These are phyloP conservation scores for Cucumis variabilis DNA, from an alignment of 331 rosid species.

Conservation along the genomic window DNA sequence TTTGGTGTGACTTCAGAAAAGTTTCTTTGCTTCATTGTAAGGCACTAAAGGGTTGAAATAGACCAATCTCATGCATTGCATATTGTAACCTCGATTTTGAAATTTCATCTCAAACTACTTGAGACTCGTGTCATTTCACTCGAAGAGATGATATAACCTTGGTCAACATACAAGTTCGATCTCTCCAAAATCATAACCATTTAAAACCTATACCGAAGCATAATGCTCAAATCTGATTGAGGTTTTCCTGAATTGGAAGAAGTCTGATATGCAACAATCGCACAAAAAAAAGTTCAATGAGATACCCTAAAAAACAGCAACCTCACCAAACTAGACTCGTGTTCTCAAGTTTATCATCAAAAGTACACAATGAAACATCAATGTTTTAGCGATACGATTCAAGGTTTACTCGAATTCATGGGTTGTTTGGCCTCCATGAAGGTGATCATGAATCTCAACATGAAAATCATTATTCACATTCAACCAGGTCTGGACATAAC, in stretches of 20 bases:
- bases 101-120: slow-evolving; percentile 22
- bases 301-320: neutral
- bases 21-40: no score
- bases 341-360: neutral
- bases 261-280: neutral
- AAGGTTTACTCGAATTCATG: neutral
- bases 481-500: neutral
- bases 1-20: no score
- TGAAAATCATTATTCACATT: no score
- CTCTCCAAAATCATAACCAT: neutral
- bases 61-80: slow-evolving; percentile 28
- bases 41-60: no score
- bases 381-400: neutral
- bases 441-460: neutral
- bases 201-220: neutral
- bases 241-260: no score
- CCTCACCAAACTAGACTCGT: neutral
- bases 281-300: neutral
- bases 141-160: slow-evolving; percentile 2
- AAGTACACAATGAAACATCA: neutral
- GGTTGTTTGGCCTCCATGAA: slow-evolving; percentile 2
- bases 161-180: neutral
- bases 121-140: slow-evolving; percentile 18
- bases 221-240: neutral
- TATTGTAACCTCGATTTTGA: slow-evolving; percentile 37